Conservation (phyloP, 129 eudicot species). For the Logfia minima region DNA sequence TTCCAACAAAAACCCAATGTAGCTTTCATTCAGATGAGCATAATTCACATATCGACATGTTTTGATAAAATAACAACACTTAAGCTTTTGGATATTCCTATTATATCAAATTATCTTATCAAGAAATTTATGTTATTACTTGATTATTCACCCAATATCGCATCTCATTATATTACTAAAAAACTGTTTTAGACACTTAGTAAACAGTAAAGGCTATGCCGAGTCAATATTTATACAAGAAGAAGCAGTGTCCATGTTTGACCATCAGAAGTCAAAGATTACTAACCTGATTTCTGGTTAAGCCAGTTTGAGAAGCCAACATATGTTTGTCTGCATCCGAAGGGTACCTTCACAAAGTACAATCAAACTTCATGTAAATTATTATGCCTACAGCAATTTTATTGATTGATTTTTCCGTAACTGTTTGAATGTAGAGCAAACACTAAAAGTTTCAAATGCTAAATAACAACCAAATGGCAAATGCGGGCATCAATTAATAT, state of each 20-base stretch:
- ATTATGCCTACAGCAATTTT: neutral
- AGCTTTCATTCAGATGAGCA: neutral
- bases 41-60: neutral
- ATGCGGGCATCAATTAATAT: neutral
- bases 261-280: slow-evolving; percentile 19
- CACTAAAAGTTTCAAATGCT: neutral
- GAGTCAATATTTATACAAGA: neutral
- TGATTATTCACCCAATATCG: neutral
- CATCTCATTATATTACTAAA: neutral
- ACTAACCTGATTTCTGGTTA: slow-evolving; percentile 83
- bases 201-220: neutral
- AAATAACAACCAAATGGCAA: neutral
- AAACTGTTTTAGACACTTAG: neutral
- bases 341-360: slow-evolving; percentile 60
- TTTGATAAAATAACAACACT: neutral
- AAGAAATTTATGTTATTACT: neutral
- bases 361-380: slow-evolving; percentile 13
- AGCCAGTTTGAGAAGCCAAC: slow-evolving; percentile 86
- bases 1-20: too few species aligned
- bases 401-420: neutral
- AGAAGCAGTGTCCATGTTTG: neutral
- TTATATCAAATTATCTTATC: neutral
- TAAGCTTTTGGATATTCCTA: neutral
- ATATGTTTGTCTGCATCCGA: slow-evolving; percentile 89
- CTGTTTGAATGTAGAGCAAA: neutral